Evolutionary conservation across 1,139 yeast species (phyloP).

Genomic region (Candida anutae): DNA sequence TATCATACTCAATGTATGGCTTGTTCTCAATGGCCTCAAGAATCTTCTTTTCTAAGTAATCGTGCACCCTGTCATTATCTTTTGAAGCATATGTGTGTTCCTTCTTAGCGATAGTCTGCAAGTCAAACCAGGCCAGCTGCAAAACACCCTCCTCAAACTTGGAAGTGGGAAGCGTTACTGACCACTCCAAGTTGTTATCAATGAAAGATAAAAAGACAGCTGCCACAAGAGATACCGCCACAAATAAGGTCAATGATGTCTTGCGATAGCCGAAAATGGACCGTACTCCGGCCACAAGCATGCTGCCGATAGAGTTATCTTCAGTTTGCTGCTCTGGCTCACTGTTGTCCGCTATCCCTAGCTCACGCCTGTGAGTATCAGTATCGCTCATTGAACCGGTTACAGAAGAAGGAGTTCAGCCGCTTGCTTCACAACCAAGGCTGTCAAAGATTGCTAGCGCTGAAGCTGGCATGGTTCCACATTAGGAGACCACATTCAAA

Average conservation of each 20-base stretch:
- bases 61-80: slow-evolving; percentile 71
- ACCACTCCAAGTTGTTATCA: slow-evolving; percentile 29
- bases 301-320: too few relatives aligned
- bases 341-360: too few relatives aligned
- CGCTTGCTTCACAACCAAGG: too few relatives aligned
- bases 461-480: background rate
- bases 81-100: slow-evolving; percentile 76
- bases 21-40: slow-evolving; percentile 16
- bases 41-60: slow-evolving; percentile 48
- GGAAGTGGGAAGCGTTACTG: slow-evolving; percentile 33
- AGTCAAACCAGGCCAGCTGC: slow-evolving; percentile 54
- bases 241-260: slow-evolving; percentile 48
- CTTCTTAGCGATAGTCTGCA: slow-evolving; percentile 55
- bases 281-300: too few relatives aligned
- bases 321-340: too few relatives aligned
- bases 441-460: background rate
- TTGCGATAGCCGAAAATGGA: slow-evolving; percentile 52
- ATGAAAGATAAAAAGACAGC: slow-evolving; percentile 21
- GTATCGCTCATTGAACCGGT: too few relatives aligned
- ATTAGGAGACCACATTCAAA: too few relatives aligned
- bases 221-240: slow-evolving; percentile 30
- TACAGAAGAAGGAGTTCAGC: too few relatives aligned
- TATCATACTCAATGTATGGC: slow-evolving; percentile 42
- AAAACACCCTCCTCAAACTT: slow-evolving; percentile 32
- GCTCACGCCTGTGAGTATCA: too few relatives aligned